Conservation (phyloP, 2,329 filamentous ascomycete genomes). For the Penicillium sp. region DNA sequence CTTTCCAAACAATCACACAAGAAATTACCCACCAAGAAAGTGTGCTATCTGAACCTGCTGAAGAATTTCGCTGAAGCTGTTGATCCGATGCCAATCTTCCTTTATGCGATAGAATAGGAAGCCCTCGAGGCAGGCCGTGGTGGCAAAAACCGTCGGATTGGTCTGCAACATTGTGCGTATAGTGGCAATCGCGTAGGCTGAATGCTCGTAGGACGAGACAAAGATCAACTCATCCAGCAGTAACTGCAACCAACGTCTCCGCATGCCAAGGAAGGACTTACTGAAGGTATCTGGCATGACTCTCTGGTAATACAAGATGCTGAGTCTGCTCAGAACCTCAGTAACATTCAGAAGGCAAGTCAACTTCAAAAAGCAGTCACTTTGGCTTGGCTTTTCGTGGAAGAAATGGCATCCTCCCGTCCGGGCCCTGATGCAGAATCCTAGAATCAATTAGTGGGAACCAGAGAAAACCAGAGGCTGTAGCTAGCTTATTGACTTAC, state of each 20-base stretch:
- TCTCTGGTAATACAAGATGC: conserved; percentile 3
- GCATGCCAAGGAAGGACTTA: conserved; percentile 1
- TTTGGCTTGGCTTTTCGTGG: conserved; percentile 1
- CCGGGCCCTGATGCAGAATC: conserved; percentile 1
- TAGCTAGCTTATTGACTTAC: background rate
- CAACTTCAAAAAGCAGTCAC: background rate
- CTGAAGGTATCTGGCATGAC: background rate
- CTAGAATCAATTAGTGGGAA: background rate
- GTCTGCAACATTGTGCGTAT: background rate
- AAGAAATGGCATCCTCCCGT: conserved; percentile 1
- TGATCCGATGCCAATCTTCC: conserved; percentile 1
- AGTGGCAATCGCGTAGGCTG: conserved; percentile 1
- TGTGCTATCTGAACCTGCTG: conserved; percentile 11
- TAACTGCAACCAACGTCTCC: conserved; percentile 5
- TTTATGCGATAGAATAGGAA: conserved; percentile 5
- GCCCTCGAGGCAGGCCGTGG: conserved; percentile 2
- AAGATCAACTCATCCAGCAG: conserved; percentile 6
- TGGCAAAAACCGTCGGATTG: background rate
- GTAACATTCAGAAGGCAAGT: background rate
- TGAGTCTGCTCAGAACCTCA: conserved; percentile 4
- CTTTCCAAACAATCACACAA: background rate
- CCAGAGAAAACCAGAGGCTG: background rate
- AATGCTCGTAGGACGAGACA: conserved; percentile 7
- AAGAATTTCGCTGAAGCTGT: conserved; percentile 2
- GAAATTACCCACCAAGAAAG: conserved; percentile 1